Conservation (phyloP, 352 stramenopile genomes). For the Pythium phragmitis region DNA sequence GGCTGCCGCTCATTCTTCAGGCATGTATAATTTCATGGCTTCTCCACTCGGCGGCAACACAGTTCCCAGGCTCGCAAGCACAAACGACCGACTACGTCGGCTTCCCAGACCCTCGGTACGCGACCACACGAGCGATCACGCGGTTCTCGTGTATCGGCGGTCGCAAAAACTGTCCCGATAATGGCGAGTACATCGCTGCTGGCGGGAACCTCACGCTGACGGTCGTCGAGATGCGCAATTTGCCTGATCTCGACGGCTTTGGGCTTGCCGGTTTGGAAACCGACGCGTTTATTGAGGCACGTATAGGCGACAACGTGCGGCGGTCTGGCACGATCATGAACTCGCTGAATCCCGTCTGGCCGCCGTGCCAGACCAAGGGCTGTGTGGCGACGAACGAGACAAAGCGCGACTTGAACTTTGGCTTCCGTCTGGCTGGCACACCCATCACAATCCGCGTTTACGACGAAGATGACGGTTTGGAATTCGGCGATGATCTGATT, state of each 20-base stretch:
- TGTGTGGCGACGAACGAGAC: conserved; percentile 51
- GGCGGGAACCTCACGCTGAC: conserved; percentile 89
- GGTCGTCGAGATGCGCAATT: conserved; percentile 80
- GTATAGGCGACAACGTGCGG: conserved; percentile 70
- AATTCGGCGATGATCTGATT: conserved; percentile 87
- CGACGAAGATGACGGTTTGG: conserved; percentile 84
- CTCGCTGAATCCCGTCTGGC: conserved; percentile 78
- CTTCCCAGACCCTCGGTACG: conserved; percentile 68
- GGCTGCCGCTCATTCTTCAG: not conserved
- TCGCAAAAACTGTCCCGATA: conserved; percentile 61
- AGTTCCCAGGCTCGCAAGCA: conserved; percentile 1
- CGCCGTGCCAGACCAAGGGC: conserved; percentile 40
- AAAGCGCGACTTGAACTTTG: conserved; percentile 77
- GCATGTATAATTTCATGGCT: not conserved
- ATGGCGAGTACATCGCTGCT: conserved; percentile 62
- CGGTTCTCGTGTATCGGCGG: conserved; percentile 76
- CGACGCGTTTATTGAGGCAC: conserved; percentile 75
- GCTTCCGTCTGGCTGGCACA: conserved; percentile 78
- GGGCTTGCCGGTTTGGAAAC: conserved; percentile 59
- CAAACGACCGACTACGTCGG: conserved; percentile 64
- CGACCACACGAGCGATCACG: conserved; percentile 40
- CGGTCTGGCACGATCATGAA: conserved; percentile 66
- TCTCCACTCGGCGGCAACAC: not conserved
- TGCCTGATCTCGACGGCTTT: conserved; percentile 83
- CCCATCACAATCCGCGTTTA: conserved; percentile 65